phyloP scores from a whole-genome alignment of 345 rosid genomes.

The Murraya paniculata region DNA sequence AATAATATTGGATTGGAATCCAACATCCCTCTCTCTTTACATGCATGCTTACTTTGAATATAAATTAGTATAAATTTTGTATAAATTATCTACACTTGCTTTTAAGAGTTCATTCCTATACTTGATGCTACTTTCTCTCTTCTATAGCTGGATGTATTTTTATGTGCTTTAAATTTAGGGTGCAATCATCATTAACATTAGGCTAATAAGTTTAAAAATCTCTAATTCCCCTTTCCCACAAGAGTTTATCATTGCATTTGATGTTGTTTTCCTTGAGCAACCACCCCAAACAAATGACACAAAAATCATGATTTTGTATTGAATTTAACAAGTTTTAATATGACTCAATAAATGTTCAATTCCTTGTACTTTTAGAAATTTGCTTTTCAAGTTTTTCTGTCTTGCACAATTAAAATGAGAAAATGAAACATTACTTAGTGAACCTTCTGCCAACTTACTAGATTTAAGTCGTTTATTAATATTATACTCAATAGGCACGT shows the following conservation, averaged over 20 bases:
- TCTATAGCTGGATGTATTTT: neutral
- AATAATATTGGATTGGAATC: too few relatives aligned
- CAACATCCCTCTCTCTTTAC: neutral
- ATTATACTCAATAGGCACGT: too few relatives aligned
- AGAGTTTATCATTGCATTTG: neutral
- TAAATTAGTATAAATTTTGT: neutral
- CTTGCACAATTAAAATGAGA: too few relatives aligned
- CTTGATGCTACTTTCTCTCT: constrained; percentile 1
- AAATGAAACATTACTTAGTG: too few relatives aligned
- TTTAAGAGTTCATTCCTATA: neutral
- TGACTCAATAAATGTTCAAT: too few relatives aligned
- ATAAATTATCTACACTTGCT: neutral
- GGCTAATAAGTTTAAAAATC: neutral
- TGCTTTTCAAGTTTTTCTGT: too few relatives aligned
- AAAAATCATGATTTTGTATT: neutral
- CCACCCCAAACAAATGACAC: neutral
- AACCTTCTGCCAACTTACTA: too few relatives aligned
- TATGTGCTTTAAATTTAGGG: neutral
- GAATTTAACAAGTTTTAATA: neutral
- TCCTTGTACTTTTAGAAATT: too few relatives aligned
- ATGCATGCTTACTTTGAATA: constrained; percentile 1
- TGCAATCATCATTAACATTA: constrained; percentile 5
- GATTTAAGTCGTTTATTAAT: too few relatives aligned
- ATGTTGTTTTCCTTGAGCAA: neutral
- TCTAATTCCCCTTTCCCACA: neutral